Base-by-base conservation (phyloP, 768 basidiomycete genomes). In the Nidula microcarpa region DNA sequence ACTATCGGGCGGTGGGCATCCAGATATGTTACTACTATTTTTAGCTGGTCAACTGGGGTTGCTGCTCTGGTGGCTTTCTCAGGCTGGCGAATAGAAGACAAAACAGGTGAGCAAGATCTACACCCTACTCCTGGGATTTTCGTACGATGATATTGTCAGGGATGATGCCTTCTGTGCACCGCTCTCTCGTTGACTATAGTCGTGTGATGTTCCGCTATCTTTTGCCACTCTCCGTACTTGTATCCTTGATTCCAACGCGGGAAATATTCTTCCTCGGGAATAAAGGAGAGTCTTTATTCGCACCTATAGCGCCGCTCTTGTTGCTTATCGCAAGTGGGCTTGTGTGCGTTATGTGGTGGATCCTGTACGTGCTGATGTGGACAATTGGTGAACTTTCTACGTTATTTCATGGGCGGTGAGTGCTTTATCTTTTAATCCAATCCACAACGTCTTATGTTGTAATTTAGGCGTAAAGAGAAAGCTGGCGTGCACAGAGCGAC, bases 1-100 rank as follows among this genome's bases (percentile, higher is more conserved):
- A 91, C 87, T 1, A 53, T 91, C 5, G 91, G 90, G 2, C 77
- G 88, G 36, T 78, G 83, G 65, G 83, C 85, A 1, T 72, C 84
- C 14, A 77, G 96, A 18, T 98, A 92, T 69, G 79, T 87, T 46
- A 86, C 82, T 33, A 84, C 85, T 2, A 60, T 90, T 0, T 72
- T 86, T 3, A 79, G 80, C 30, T 97, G 94, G 88, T 76, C 84
- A 2, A 71, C 87, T 2, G 92, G 89, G 4, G 68, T 91, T n/a
- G 80, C 84, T 1, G 73, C 79, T 4, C 58, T 89, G 13, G 60
- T 86, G 0, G 51, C 89, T 17, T 85, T 80, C 57, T 66, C 75
- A 34, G 77, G 76, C 5, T 85, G 80, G 82, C 65, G 64, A n/a
- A 52, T 57, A 41, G 60, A 61, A 33, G 74, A 75, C 52, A 51